Conservation (phyloP, 2,329 filamentous ascomycete genomes). For the Metarhizium brunneum region DNA sequence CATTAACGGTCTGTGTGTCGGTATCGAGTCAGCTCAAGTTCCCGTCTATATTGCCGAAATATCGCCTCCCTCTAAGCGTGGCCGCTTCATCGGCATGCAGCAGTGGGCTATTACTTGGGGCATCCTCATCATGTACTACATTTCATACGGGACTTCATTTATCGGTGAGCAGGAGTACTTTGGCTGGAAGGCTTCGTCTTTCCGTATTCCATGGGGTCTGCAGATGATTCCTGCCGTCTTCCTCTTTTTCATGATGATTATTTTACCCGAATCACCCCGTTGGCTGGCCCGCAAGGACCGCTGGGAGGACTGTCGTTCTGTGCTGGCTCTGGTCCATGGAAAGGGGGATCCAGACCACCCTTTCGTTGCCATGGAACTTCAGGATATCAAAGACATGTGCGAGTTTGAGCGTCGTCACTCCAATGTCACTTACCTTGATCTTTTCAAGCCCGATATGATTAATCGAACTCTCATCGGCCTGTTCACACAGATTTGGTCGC, state of each 20-base stretch:
- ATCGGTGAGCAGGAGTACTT: slow-evolving; percentile 29
- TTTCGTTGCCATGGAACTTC: slow-evolving; percentile 58
- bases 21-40: slow-evolving; percentile 57
- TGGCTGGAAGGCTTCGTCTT: slow-evolving; percentile 41
- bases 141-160: slow-evolving; percentile 55
- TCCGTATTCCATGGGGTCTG: slow-evolving; percentile 55
- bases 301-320: slow-evolving; percentile 46
- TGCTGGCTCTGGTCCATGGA: slow-evolving; percentile 51
- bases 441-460: slow-evolving; percentile 60
- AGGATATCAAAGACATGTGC: slow-evolving; percentile 64
- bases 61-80: slow-evolving; percentile 44
- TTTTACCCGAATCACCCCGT: slow-evolving; percentile 52
- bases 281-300: slow-evolving; percentile 57
- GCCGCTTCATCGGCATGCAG: slow-evolving; percentile 60
- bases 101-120: slow-evolving; percentile 64
- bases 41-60: slow-evolving; percentile 64
- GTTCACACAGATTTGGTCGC: slow-evolving; percentile 47
- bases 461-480: slow-evolving; percentile 42
- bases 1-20: slow-evolving; percentile 58
- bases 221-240: slow-evolving; percentile 55
- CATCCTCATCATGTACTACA: slow-evolving; percentile 62
- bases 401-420: slow-evolving; percentile 64
- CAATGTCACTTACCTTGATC: slow-evolving; percentile 61
- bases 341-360: slow-evolving; percentile 54
- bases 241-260: slow-evolving; percentile 48